Evolutionary conservation across 2,329 filamentous ascomycete genomes (phyloP).

Genomic region (Elsinoe arachidis): DNA sequence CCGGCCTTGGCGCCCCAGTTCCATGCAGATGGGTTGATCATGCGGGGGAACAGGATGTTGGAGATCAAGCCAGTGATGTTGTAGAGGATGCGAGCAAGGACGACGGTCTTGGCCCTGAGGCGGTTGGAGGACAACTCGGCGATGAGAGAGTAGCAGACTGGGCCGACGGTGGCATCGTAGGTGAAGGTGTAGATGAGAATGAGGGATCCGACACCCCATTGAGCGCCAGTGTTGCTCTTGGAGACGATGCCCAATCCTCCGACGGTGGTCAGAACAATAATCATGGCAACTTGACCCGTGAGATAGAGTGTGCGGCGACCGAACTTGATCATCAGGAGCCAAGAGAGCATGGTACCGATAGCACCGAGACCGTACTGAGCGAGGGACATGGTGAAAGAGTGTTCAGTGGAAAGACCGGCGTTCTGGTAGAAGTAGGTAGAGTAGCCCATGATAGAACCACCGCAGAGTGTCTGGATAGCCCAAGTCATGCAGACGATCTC

Average conservation of each 20-base stretch:
- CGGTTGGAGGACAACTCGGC: constrained; percentile 24
- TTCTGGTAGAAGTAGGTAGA: constrained; percentile 31
- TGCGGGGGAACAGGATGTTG: constrained; percentile 22
- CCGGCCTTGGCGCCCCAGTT: constrained; percentile 30
- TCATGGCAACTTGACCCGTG: constrained; percentile 18
- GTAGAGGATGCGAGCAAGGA: constrained; percentile 25
- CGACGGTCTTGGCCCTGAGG: constrained; percentile 24
- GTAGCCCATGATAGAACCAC: constrained; percentile 26
- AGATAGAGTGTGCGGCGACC: constrained; percentile 31
- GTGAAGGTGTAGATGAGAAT: constrained; percentile 31
- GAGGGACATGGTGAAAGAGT: constrained; percentile 23
- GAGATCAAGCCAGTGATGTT: constrained; percentile 21
- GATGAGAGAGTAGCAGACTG: constrained; percentile 23
- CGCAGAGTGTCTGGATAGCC: constrained; percentile 27
- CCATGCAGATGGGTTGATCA: constrained; percentile 25
- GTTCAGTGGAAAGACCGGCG: constrained; percentile 24
- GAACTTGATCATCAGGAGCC: constrained; percentile 27
- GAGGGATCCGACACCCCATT: constrained; percentile 23
- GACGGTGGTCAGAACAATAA: constrained; percentile 20
- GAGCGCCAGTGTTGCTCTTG: constrained; percentile 14
- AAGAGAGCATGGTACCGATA: constrained; percentile 25
- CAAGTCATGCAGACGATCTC: constrained; percentile 27
- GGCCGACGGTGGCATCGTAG: constrained; percentile 47
- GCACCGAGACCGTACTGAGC: constrained; percentile 33
- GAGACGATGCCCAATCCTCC: constrained; percentile 20